Evolutionary conservation across 2,329 filamentous ascomycete species (phyloP).

Genomic region (Penicillium occitanis): DNA sequence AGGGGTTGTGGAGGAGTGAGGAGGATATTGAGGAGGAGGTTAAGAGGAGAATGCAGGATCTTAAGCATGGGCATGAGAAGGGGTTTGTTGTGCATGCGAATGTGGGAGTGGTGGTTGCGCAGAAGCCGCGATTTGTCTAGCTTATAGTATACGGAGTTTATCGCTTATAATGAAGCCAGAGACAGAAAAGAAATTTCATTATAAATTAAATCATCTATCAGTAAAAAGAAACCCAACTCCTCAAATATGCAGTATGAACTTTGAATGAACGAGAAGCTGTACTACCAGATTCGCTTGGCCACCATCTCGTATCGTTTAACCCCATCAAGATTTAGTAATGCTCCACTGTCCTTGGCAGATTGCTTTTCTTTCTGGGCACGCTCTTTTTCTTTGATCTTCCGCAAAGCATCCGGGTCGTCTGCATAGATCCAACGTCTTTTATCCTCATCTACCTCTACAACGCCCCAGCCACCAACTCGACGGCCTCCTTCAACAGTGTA

Average conservation of each 20-base stretch:
- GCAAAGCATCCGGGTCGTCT: slow-evolving; percentile 72
- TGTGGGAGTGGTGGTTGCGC: slow-evolving; percentile 16
- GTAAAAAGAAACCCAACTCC: not conserved
- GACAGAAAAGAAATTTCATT: not conserved
- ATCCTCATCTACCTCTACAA: slow-evolving; percentile 86
- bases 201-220: not conserved
- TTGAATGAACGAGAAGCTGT: not conserved
- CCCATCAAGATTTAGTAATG: slow-evolving; percentile 62
- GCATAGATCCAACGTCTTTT: slow-evolving; percentile 81
- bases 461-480: slow-evolving; percentile 76
- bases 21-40: slow-evolving; percentile 5
- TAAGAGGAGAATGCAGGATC: not conserved
- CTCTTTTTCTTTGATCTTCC: slow-evolving; percentile 64
- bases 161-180: not conserved
- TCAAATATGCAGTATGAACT: not conserved
- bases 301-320: slow-evolving; percentile 90
- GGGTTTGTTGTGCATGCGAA: slow-evolving; percentile 6
- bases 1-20: slow-evolving; percentile 2
- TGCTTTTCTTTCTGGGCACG: slow-evolving; percentile 62
- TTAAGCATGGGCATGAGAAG: slow-evolving; percentile 1
- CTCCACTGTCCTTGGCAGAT: slow-evolving; percentile 35
- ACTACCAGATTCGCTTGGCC: slow-evolving; percentile 90
- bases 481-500: slow-evolving; percentile 68
- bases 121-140: not conserved
- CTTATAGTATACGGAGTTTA: not conserved